These are phyloP conservation scores for Amphirosellinia nigrospora DNA, from an alignment of 495 filamentous ascomycete genomes.

Conservation along the genomic window DNA sequence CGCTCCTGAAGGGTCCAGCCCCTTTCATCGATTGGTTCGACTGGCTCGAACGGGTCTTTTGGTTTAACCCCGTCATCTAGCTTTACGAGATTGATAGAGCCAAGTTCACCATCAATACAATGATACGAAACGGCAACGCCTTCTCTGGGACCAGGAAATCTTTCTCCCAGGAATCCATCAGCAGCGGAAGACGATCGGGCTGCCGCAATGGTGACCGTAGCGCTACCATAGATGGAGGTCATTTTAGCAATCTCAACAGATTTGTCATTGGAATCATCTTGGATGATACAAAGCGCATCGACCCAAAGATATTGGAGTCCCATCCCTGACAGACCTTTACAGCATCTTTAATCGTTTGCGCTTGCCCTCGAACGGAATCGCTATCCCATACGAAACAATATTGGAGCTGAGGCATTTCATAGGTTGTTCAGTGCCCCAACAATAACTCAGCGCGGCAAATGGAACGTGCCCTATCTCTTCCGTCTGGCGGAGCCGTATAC, in stretches of 20 bases:
- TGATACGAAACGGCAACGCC: neutral
- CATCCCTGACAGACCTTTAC: neutral
- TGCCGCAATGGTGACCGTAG: neutral
- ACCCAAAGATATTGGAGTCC: neutral
- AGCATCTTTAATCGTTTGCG: neutral
- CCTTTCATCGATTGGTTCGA: neutral
- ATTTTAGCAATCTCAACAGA: neutral
- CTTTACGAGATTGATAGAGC: neutral
- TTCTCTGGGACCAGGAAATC: neutral
- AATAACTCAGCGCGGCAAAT: neutral
- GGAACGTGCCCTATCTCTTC: neutral
- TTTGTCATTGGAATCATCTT: slow-evolving; percentile 1
- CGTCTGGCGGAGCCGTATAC: neutral
- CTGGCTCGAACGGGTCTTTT: neutral
- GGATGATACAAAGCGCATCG: neutral
- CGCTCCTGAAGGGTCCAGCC: slow-evolving; percentile 10
- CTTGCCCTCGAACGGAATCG: neutral
- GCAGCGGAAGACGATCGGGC: neutral
- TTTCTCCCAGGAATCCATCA: neutral
- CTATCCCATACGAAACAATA: neutral
- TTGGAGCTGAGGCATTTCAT: neutral
- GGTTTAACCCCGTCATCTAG: neutral
- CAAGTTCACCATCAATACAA: neutral
- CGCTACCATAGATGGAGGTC: neutral
- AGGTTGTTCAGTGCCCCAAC: neutral